Evolutionary conservation across 2,329 filamentous ascomycete genomes (phyloP), one percentile per base, ranked within the genome.

Genomic region (Colletotrichum limetticola): DNA sequence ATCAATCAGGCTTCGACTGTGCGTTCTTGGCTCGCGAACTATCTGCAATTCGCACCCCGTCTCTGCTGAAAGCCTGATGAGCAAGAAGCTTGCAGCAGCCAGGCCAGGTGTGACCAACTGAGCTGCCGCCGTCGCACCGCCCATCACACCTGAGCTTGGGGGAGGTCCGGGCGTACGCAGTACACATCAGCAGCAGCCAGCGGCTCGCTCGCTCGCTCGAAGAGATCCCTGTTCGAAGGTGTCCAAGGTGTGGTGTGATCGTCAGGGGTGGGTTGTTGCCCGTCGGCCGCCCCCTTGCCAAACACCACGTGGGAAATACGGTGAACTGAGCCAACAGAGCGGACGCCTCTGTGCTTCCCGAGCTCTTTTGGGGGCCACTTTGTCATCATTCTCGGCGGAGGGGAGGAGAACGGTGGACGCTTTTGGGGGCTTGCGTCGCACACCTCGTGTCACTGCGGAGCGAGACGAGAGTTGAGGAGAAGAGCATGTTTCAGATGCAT

Each of bases 401-500:
- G 12, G 14, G 12, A 6, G 42, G 42, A 9, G 19, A 49, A 49
- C 42, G 42, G 42, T 49, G 42, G 42, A 49, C 42, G 6, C 60
- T 57, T 30, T 22, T 42, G 65, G 66, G 24, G 46, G 66, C 59
- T 64, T 72, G 70, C 59, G 55, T 65, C 70, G 59, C 55, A 69
- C 42, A 69, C 42, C 19, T 59, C 59, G 70, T 72, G 59, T 72
- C 55, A 69, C 59, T 72, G 70, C 70, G 70, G 59, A 69, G 70
- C 59, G 65, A n/a, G 19, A 11, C 42, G 42, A 49, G 42, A 49
- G 42, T n/a, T 19, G 42, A 64, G 59, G 49, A 35, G 64, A 32
- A 60, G 70, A 64, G 55, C 42, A 60, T 70, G 70, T 72, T 72
- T 72, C 70, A 72, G 70, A 72, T 69, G 66, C 55, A 66, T 69